Conservation (phyloP, 1,139 yeast species). For the Pichia sp. region DNA sequence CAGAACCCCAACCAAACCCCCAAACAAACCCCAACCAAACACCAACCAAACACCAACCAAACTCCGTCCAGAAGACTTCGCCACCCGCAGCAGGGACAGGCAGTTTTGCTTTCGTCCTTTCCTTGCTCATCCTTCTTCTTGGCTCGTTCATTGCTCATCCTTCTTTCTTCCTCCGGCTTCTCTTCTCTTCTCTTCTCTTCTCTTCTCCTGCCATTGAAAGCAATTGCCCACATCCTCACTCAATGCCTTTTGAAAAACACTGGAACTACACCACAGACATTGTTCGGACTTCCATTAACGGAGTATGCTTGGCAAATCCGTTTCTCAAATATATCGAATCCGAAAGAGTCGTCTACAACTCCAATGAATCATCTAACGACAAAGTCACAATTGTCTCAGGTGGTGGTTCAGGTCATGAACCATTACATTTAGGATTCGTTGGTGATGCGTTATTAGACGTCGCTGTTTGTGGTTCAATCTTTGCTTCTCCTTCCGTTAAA, state of each 20-base stretch:
- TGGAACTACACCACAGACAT: constrained; percentile 56
- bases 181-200: background rate
- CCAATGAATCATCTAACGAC: constrained; percentile 31
- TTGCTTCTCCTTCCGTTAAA: constrained; percentile 88
- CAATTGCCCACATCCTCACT: background rate
- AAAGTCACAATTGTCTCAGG: constrained; percentile 77
- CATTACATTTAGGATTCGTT: constrained; percentile 85
- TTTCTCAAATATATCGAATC: constrained; percentile 53
- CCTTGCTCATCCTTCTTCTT: background rate
- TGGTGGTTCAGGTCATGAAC: constrained; percentile 97
- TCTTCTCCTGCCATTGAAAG: background rate
- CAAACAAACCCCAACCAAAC: too few relatives aligned
- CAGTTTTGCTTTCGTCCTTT: background rate
- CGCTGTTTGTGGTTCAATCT: constrained; percentile 83
- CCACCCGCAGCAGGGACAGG: too few relatives aligned
- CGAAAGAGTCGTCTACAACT: constrained; percentile 61
- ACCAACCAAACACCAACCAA: too few relatives aligned
- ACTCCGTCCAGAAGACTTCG: too few relatives aligned
- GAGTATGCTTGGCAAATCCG: constrained; percentile 67
- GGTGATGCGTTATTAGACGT: constrained; percentile 78
- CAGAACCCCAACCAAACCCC: too few relatives aligned
- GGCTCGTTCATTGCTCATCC: background rate
- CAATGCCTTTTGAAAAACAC: constrained; percentile 35
- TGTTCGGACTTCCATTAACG: constrained; percentile 58
- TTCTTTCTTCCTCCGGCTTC: background rate